These are phyloP conservation scores for Magnusiomyces tetraspermus DNA, from an alignment of 1,139 yeast species.

Conservation along the genomic window DNA sequence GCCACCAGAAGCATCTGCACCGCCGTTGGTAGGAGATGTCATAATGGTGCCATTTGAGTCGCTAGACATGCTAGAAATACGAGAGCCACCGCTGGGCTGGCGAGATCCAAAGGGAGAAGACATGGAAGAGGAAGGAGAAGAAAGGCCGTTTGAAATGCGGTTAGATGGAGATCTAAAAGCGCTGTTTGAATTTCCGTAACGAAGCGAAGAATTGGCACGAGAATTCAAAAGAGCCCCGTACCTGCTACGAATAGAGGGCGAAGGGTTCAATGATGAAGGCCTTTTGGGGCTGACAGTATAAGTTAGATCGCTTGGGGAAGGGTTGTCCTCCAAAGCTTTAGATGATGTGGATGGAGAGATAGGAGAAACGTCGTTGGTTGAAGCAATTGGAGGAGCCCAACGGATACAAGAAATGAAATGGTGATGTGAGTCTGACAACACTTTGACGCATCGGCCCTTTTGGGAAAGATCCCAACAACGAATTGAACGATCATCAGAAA, in stretches of 20 bases:
- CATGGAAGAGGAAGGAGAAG: neutral
- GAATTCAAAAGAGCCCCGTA: neutral
- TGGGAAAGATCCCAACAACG: constrained; percentile 71
- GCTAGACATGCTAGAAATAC: neutral
- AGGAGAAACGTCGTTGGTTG: constrained; percentile 15
- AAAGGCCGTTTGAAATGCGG: neutral
- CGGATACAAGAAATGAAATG: constrained; percentile 61
- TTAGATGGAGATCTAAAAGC: neutral
- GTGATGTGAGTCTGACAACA: constrained; percentile 51
- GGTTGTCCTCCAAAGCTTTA: constrained; percentile 4
- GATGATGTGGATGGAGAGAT: neutral
- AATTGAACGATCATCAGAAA: constrained; percentile 71
- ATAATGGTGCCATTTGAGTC: neutral
- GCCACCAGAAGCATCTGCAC: neutral
- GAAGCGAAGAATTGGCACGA: neutral
- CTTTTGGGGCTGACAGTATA: neutral
- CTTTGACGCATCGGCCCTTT: constrained; percentile 43
- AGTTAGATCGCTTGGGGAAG: neutral
- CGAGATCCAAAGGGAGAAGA: neutral
- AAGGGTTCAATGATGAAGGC: neutral
- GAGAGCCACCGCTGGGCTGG: neutral
- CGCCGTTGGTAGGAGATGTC: neutral
- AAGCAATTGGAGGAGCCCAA: constrained; percentile 41
- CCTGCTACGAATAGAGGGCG: constrained; percentile 1
- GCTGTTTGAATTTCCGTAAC: neutral